Percentiles rank a stretch among this genome's conserved stretches.
phyloP scores from a whole-genome alignment of 2,329 filamentous ascomycete genomes.

The Polychaeton citri region DNA sequence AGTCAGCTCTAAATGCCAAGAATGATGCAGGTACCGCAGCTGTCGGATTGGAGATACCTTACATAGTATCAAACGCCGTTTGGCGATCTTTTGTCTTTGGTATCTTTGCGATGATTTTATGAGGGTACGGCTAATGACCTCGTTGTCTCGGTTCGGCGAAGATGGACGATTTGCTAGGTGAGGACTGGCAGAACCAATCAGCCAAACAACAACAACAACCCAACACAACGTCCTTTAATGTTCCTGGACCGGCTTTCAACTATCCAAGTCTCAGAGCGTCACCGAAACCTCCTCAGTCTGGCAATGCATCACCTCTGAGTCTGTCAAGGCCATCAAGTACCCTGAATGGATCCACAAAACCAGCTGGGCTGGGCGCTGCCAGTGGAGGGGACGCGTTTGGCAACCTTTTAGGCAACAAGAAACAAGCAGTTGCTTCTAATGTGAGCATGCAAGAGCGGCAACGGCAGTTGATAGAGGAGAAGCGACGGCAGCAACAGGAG shows the following conservation, averaged over 20 bases:
- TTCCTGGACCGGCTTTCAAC: conserved; percentile 12
- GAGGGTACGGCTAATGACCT: neutral
- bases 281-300: conserved; percentile 26
- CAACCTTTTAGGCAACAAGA: neutral
- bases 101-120: neutral
- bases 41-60: neutral
- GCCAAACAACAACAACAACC: conserved; percentile 10
- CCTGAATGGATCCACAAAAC: neutral
- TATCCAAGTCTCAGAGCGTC: conserved; percentile 24
- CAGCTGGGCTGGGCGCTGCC: neutral
- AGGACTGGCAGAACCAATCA: conserved; percentile 31
- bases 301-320: conserved; percentile 15
- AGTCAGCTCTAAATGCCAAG: neutral
- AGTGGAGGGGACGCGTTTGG: neutral
- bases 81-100: too few species aligned
- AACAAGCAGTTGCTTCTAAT: conserved; percentile 28
- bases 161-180: conserved; percentile 38
- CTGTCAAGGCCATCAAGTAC: conserved; percentile 2
- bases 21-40: neutral
- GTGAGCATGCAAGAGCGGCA: conserved; percentile 54
- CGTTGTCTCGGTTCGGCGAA: conserved; percentile 1
- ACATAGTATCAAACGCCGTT: too few species aligned
- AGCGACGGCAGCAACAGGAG: conserved; percentile 63
- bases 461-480: conserved; percentile 62
- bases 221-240: conserved; percentile 11